Evolutionary conservation across 2,329 filamentous ascomycete species (phyloP).

Genomic region (Mycosphaerella sp.): DNA sequence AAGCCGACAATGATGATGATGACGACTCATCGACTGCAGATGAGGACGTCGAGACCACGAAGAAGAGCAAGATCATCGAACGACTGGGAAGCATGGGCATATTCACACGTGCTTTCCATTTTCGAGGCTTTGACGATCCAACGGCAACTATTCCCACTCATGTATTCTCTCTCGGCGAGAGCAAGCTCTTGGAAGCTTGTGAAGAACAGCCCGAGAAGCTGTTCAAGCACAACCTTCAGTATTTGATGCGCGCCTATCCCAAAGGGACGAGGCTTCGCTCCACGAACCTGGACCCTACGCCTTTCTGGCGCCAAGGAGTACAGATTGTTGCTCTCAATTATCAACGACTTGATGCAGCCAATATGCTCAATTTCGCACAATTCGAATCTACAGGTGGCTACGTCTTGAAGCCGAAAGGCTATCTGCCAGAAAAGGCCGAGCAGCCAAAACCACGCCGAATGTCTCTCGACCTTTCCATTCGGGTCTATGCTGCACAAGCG

Average conservation of each 20-base stretch:
- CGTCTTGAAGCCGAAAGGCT: conserved; percentile 75
- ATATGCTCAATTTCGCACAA: conserved; percentile 96
- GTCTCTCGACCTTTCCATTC: conserved; percentile 62
- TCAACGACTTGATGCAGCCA: conserved; percentile 83
- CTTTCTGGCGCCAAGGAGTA: conserved; percentile 82
- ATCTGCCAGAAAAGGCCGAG: conserved; percentile 43
- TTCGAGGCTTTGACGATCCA: conserved; percentile 63
- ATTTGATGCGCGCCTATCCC: conserved; percentile 82
- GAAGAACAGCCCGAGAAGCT: conserved; percentile 52
- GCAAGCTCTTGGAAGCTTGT: conserved; percentile 60
- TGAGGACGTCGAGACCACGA: conserved; percentile 36
- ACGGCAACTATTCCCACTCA: conserved; percentile 53
- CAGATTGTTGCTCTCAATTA: conserved; percentile 89
- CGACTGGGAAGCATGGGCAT: conserved; percentile 68
- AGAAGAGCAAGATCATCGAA: conserved; percentile 58
- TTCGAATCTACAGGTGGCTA: conserved; percentile 76
- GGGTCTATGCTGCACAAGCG: conserved; percentile 69
- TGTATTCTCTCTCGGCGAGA: conserved; percentile 60
- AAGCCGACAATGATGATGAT: conserved; percentile 12
- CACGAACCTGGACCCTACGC: conserved; percentile 77
- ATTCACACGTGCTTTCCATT: conserved; percentile 82
- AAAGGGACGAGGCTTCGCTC: conserved; percentile 71
- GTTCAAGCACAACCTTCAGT: conserved; percentile 75
- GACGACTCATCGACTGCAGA: conserved; percentile 33
- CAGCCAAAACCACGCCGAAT: conserved; percentile 19